Conservation (phyloP, 2,329 filamentous ascomycete species). For the Arthrobotrys pseudoclavata region DNA sequence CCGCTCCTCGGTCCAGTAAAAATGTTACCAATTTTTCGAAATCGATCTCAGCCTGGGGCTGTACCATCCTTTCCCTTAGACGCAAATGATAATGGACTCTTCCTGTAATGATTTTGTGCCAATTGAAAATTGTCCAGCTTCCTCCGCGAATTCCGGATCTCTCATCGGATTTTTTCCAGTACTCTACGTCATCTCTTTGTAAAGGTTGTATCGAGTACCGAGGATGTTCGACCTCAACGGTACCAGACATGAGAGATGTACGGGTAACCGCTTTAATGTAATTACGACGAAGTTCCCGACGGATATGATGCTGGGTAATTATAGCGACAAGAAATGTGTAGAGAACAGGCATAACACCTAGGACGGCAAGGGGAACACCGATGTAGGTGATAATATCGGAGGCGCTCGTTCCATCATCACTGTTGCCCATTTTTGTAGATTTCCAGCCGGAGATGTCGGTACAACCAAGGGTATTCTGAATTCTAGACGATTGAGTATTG, state of each 20-base stretch:
- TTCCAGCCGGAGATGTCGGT: neutral
- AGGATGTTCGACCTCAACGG: constrained; percentile 77
- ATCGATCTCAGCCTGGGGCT: constrained; percentile 69
- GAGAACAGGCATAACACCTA: constrained; percentile 75
- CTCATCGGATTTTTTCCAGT: constrained; percentile 72
- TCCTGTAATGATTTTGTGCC: constrained; percentile 75
- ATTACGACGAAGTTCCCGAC: constrained; percentile 72
- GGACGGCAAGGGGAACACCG: constrained; percentile 72
- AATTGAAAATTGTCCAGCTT: constrained; percentile 76
- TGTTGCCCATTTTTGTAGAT: constrained; percentile 27
- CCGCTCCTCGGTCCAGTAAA: constrained; percentile 74
- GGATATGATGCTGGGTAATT: constrained; percentile 73
- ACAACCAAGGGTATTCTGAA: neutral
- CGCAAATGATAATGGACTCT: constrained; percentile 72
- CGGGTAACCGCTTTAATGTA: constrained; percentile 74
- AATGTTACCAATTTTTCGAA: constrained; percentile 76
- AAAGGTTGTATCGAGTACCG: constrained; percentile 74
- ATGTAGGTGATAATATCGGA: constrained; percentile 72
- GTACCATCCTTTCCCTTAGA: constrained; percentile 68
- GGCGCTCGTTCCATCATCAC: constrained; percentile 63
- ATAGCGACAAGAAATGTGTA: constrained; percentile 76
- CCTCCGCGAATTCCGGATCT: constrained; percentile 73
- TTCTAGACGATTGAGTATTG: neutral
- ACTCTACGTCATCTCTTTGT: constrained; percentile 72
- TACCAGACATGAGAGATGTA: constrained; percentile 75